A percentile compares a stretch with the other conserved stretches of the same genome.
Conservation (phyloP, 192 early-diverging fungal species). For the Helicostylum pulchrum region DNA sequence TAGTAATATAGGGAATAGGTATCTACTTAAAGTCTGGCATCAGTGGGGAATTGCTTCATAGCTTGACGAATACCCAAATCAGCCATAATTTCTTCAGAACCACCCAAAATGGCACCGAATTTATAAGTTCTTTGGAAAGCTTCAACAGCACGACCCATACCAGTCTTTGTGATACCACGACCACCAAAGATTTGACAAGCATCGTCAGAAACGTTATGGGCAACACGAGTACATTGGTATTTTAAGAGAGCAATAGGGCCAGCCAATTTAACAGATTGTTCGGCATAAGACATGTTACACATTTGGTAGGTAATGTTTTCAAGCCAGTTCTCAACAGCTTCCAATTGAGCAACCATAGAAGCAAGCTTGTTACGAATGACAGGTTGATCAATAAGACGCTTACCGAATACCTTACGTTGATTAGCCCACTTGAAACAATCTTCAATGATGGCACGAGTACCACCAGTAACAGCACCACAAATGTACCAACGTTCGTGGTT, state of each 20-base stretch:
- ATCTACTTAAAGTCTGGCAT: constrained; percentile 21
- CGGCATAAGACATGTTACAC: constrained; percentile 62
- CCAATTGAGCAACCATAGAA: constrained; percentile 52
- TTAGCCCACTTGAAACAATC: constrained; percentile 71
- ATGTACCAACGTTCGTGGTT: constrained; percentile 72
- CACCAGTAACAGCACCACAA: constrained; percentile 38
- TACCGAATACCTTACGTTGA: constrained; percentile 72
- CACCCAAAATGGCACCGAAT: constrained; percentile 41
- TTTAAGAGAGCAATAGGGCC: constrained; percentile 66
- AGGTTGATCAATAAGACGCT: constrained; percentile 63
- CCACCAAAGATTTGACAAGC: constrained; percentile 75
- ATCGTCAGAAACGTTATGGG: constrained; percentile 59
- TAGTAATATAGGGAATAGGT: background rate
- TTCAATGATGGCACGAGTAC: constrained; percentile 47
- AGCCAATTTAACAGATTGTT: constrained; percentile 58
- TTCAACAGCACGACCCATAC: constrained; percentile 68
- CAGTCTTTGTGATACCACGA: constrained; percentile 65
- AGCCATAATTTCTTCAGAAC: constrained; percentile 54
- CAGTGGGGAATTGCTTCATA: constrained; percentile 36
- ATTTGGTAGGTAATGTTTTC: constrained; percentile 70
- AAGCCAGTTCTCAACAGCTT: constrained; percentile 54
- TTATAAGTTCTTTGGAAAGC: constrained; percentile 65
- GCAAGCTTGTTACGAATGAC: constrained; percentile 70
- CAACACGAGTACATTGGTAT: constrained; percentile 53
- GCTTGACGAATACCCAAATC: constrained; percentile 64